Conservation (phyloP, 495 filamentous ascomycete genomes). For the Achaetomiella virescens region DNA sequence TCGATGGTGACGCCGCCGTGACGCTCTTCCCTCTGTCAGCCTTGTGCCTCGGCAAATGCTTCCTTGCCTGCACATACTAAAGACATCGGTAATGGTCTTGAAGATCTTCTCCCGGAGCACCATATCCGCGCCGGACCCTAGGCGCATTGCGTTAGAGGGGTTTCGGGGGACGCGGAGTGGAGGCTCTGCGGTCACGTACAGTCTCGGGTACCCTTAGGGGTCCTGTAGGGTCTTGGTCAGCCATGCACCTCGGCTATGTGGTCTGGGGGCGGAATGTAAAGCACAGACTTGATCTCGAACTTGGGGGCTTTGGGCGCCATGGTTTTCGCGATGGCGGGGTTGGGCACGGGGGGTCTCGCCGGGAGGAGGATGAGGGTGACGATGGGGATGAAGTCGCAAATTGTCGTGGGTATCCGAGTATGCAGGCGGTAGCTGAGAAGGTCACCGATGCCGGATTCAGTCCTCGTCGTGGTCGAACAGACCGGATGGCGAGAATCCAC, state of each 20-base stretch:
- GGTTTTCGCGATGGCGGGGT: constrained; percentile 9
- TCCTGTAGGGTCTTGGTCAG: constrained; percentile 19
- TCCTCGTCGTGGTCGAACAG: constrained; percentile 21
- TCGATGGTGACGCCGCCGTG: constrained; percentile 40
- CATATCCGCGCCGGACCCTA: constrained; percentile 66
- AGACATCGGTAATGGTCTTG: constrained; percentile 71
- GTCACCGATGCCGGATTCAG: constrained; percentile 1
- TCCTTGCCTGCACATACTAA: constrained; percentile 34
- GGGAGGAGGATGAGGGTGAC: background rate
- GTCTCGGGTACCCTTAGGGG: constrained; percentile 43
- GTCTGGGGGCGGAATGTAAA: background rate
- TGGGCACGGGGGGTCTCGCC: background rate
- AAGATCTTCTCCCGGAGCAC: constrained; percentile 80
- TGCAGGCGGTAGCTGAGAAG: background rate
- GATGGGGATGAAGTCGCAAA: background rate
- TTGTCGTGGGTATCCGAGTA: constrained; percentile 1
- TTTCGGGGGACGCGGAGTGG: background rate
- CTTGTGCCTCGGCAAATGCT: background rate
- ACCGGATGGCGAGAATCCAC: constrained; percentile 26
- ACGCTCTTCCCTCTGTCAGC: constrained; percentile 22
- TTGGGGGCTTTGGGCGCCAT: constrained; percentile 39
- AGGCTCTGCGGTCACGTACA: constrained; percentile 25
- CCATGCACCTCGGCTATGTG: background rate
- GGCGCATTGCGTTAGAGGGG: constrained; percentile 11
- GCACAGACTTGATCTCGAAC: constrained; percentile 40